Conservation (phyloP, 352 stramenopile species). For the Globisporangium acanthophoron region DNA sequence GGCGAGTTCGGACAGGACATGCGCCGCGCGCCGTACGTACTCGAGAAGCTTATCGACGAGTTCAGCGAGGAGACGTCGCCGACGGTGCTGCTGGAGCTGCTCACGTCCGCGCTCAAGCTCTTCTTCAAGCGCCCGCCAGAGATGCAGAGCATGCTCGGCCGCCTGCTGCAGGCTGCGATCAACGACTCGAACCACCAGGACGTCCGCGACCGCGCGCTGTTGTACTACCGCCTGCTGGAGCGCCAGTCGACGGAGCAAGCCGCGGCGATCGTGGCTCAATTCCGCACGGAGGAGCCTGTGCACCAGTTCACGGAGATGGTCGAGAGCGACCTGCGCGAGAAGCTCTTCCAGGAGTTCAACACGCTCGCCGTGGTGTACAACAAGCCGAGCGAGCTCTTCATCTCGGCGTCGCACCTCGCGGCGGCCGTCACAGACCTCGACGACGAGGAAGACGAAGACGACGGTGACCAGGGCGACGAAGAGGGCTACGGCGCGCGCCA, state of each 20-base stretch:
- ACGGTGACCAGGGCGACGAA: constrained; percentile 37
- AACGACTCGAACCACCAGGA: constrained; percentile 95
- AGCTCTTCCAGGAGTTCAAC: constrained; percentile 97
- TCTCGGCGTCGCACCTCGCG: constrained; percentile 70
- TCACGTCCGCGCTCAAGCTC: constrained; percentile 96
- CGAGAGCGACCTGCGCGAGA: constrained; percentile 80
- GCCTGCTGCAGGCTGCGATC: constrained; percentile 91
- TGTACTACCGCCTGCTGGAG: constrained; percentile 97
- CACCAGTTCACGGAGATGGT: constrained; percentile 83
- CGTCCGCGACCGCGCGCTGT: constrained; percentile 94
- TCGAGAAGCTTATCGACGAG: constrained; percentile 94
- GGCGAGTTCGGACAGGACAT: constrained; percentile 94
- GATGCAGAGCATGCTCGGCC: constrained; percentile 96
- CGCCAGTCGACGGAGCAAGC: constrained; percentile 91
- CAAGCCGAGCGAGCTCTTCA: constrained; percentile 95
- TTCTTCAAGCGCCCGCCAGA: constrained; percentile 98
- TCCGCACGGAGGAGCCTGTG: constrained; percentile 70
- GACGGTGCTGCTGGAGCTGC: constrained; percentile 91
- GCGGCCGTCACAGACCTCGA: constrained; percentile 27
- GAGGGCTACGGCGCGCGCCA: constrained; percentile 28
- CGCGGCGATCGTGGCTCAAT: constrained; percentile 82
- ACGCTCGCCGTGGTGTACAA: constrained; percentile 97
- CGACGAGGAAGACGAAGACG: constrained; percentile 45
- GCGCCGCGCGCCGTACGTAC: constrained; percentile 93
- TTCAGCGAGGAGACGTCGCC: constrained; percentile 90